These are phyloP conservation scores for Thymus quinquecostatus DNA, from an alignment of 257 asterid genomes.

Conservation along the genomic window DNA sequence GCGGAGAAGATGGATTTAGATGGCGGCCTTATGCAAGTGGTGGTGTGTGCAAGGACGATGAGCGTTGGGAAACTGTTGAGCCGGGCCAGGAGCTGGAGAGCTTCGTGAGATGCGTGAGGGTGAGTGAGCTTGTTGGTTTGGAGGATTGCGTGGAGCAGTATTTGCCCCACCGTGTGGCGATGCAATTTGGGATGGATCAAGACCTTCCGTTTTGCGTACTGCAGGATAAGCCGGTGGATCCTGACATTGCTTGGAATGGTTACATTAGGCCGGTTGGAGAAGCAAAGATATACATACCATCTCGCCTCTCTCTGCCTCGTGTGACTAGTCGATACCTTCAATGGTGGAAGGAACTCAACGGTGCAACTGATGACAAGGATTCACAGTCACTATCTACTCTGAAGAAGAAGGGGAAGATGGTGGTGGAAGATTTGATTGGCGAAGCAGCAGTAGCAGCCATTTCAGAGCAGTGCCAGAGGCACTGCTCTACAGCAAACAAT, in stretches of 20 bases:
- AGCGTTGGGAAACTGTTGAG: no score
- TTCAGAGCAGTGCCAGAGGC: no score
- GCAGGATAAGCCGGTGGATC: slow-evolving; percentile 8
- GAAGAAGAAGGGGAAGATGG: no score
- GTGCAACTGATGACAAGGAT: no score
- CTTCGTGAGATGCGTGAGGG: slow-evolving; percentile 15
- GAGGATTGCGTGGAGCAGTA: slow-evolving; percentile 44
- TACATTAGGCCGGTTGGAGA: slow-evolving; percentile 40
- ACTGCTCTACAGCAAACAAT: no score
- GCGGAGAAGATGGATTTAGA: slow-evolving; percentile 11
- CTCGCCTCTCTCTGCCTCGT: slow-evolving; percentile 32
- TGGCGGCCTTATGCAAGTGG: slow-evolving; percentile 46
- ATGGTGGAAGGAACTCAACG: slow-evolving; percentile 38
- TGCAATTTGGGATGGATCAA: slow-evolving; percentile 59
- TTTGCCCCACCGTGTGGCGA: slow-evolving; percentile 54
- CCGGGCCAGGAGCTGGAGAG: slow-evolving; percentile 15
- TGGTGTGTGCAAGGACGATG: slow-evolving; percentile 27
- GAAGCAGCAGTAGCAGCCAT: no score
- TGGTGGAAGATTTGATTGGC: no score
- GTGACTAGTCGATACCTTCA: slow-evolving; percentile 35
- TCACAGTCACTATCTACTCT: no score
- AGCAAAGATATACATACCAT: slow-evolving; percentile 33
- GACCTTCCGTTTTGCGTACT: slow-evolving; percentile 12
- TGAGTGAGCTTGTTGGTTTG: slow-evolving; percentile 44
- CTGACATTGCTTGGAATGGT: background rate